These are phyloP conservation scores for Claviceps sp. DNA, from an alignment of 2,329 filamentous ascomycete genomes.

Conservation along the genomic window DNA sequence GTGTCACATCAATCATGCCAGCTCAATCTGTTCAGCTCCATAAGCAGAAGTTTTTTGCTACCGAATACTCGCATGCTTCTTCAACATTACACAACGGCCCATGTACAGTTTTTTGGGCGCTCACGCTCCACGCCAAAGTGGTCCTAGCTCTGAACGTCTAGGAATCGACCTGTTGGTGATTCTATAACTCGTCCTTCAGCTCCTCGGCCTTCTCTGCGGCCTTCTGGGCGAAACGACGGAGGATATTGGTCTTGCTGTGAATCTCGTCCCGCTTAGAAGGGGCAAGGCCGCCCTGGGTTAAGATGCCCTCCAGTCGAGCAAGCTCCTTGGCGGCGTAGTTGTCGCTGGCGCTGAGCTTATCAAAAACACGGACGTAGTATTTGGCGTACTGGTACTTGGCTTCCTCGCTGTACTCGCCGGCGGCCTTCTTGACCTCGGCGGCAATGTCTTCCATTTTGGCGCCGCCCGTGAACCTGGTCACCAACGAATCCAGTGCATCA, in stretches of 20 bases:
- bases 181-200: conserved; percentile 38
- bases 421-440: conserved; percentile 59
- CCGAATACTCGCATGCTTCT: not conserved
- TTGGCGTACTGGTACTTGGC: conserved; percentile 65
- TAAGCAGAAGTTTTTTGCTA: not conserved
- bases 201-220: conserved; percentile 33
- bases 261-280: conserved; percentile 82
- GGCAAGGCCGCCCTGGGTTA: conserved; percentile 76
- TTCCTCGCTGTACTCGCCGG: conserved; percentile 47
- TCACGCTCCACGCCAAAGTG: not conserved
- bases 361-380: conserved; percentile 87
- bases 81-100: not conserved
- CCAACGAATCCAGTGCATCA: conserved; percentile 60
- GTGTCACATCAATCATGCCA: too few relatives aligned
- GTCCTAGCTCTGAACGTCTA: not conserved
- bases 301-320: conserved; percentile 61
- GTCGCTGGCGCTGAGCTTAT: conserved; percentile 68
- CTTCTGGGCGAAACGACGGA: conserved; percentile 60
- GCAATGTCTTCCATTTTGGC: conserved; percentile 48
- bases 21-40: not conserved
- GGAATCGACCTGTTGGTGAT: conserved; percentile 2
- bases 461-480: conserved; percentile 58
- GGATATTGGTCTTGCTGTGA: conserved; percentile 73
- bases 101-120: not conserved
- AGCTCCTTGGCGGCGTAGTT: conserved; percentile 79